These are phyloP conservation scores for Echria macrotheca DNA, from an alignment of 495 filamentous ascomycete genomes.

Conservation along the genomic window DNA sequence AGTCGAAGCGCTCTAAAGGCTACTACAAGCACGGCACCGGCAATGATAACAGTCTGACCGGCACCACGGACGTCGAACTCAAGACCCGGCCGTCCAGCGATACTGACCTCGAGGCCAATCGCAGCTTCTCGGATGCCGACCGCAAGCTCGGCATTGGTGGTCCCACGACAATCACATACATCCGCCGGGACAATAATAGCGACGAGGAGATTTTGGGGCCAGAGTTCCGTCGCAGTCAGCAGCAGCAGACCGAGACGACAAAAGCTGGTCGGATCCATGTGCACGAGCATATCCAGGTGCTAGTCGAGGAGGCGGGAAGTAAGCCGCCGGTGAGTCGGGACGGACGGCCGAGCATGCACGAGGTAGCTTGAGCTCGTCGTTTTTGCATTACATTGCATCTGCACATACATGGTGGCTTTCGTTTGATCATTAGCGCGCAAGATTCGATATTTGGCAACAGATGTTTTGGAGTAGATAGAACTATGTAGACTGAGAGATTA, in stretches of 20 bases:
- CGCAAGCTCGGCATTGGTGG: constrained; percentile 9
- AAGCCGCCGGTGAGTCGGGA: neutral
- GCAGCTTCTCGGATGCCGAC: constrained; percentile 3
- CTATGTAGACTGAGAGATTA: no score
- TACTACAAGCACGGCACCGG: constrained; percentile 12
- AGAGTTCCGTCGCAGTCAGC: constrained; percentile 6
- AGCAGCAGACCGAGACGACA: neutral
- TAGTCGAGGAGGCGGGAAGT: constrained; percentile 1
- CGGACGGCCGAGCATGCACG: neutral
- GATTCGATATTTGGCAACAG: no score
- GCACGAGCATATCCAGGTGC: constrained; percentile 4
- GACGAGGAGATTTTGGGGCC: constrained; percentile 12
- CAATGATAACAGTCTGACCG: constrained; percentile 1
- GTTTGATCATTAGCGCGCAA: no score
- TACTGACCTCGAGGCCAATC: neutral
- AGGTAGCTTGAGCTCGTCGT: constrained; percentile 3
- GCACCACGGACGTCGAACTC: constrained; percentile 1
- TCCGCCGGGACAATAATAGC: constrained; percentile 10
- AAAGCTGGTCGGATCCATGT: constrained; percentile 1
- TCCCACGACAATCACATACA: constrained; percentile 7
- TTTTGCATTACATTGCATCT: no score
- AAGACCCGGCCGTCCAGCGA: neutral
- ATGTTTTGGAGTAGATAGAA: no score
- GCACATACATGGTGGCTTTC: no score
- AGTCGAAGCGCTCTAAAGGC: neutral